Base-by-base conservation (phyloP, 768 basidiomycete species). In the Lyophyllum shimeji region DNA sequence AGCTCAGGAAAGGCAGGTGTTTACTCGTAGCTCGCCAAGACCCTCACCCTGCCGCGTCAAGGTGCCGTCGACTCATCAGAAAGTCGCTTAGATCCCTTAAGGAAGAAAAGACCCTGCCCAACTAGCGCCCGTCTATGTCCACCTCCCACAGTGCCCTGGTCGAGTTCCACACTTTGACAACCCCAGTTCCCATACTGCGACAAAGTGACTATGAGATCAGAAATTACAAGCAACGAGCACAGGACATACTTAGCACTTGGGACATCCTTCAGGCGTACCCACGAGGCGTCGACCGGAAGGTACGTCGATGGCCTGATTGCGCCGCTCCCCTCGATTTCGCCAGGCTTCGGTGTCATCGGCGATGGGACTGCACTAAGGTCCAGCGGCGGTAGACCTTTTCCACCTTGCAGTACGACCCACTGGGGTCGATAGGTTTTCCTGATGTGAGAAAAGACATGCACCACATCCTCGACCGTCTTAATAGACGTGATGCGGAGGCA, bases 401-500 rank as follows among this genome's bases (percentile, higher is more conserved):
- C 84, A 21, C 87, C 86, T 62, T 82, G 77, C 40, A 91, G 59
- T 24, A 87, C 58, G 33, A 88, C 82, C 87, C 88, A 90, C 60
- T 86, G 84, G 17, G 83, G 78, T 55, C 85, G 80, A 66, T 90
- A 95, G 12, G 90, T 94, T 75, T 95, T 93, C 63, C 77, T 84
- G 66, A 95, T 90, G 67, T 98, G 95, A 8, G 91, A 93, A 71
- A 97, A 97, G 46, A 93, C 74, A 65, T 96, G 94, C 2, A 86
- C 55, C 34, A 95, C 83, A 56, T 87, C 81, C 11, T 87, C 86
- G 20, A 76, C 83, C 18, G 79, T 73, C 54, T 73, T 71, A 51
- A 86, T 74, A 55, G 76, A 71, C 37, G 71, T 62, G 20, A 89
- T 76, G 17, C 67, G 71, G 24, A 69, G 46, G 9, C 58, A 44